phyloP scores from a whole-genome alignment of 2,329 filamentous ascomycete genomes.

The Arthroderma sp. region DNA sequence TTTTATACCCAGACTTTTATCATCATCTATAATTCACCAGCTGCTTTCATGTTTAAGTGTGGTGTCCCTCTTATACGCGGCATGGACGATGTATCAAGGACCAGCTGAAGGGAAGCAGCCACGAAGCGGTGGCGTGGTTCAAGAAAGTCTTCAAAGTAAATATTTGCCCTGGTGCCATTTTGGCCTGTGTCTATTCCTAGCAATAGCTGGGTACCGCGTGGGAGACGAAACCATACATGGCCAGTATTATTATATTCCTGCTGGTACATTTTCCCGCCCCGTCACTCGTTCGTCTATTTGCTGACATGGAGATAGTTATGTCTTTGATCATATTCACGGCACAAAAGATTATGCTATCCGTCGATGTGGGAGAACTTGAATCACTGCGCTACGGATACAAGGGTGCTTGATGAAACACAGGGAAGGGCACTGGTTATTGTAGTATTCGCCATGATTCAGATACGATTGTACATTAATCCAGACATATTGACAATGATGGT shows the following conservation, averaged over 20 bases:
- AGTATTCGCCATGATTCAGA: background rate
- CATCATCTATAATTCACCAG: background rate
- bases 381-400: slow-evolving; percentile 30
- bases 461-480: too few relatives aligned
- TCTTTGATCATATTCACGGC: slow-evolving; percentile 20
- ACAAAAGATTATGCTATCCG: slow-evolving; percentile 24
- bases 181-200: slow-evolving; percentile 12
- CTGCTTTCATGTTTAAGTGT: slow-evolving; percentile 19
- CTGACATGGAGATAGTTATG: slow-evolving; percentile 18
- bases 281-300: background rate
- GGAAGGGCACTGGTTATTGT: too few relatives aligned
- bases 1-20: slow-evolving; percentile 5
- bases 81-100: slow-evolving; percentile 21
- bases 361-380: slow-evolving; percentile 26
- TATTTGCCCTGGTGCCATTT: too few relatives aligned
- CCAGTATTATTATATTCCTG: too few relatives aligned
- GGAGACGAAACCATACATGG: too few relatives aligned
- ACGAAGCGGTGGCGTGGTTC: too few relatives aligned
- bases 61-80: slow-evolving; percentile 25
- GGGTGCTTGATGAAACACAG: slow-evolving; percentile 17
- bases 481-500: too few relatives aligned
- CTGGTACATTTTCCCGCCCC: too few relatives aligned
- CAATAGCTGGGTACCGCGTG: slow-evolving; percentile 15
- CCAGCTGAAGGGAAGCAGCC: too few relatives aligned
- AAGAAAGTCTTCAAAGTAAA: too few relatives aligned